Conservation (phyloP, 192 early-diverging fungal genomes). For the Paraglomus brasilianum region DNA sequence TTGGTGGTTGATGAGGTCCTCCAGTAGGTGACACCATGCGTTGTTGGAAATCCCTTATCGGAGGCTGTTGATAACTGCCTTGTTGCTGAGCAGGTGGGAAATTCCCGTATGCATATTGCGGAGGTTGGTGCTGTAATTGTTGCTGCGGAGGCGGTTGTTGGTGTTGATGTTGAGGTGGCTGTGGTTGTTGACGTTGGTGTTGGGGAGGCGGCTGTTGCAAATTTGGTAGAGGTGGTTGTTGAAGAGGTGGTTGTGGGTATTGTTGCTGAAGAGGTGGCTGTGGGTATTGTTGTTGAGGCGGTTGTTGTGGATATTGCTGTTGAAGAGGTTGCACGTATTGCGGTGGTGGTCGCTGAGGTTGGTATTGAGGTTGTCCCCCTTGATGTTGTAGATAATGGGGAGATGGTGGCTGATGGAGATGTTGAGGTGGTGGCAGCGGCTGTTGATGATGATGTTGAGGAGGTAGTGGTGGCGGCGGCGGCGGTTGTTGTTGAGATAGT, state of each 20-base stretch:
- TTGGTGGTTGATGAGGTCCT: too few relatives aligned
- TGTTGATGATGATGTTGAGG: conserved; percentile 33
- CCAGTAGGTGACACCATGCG: too few relatives aligned
- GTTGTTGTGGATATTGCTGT: not conserved
- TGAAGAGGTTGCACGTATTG: not conserved
- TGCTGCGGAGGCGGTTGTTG: not conserved
- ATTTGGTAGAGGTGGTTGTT: not conserved
- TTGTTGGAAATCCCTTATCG: too few relatives aligned
- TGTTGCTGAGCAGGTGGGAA: too few relatives aligned
- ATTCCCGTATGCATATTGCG: not conserved
- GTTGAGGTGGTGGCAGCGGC: conserved; percentile 19
- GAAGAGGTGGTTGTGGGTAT: not conserved
- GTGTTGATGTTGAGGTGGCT: not conserved
- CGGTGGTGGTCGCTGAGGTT: conserved; percentile 28
- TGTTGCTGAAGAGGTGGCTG: not conserved
- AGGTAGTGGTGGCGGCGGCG: not conserved
- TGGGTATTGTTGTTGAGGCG: not conserved
- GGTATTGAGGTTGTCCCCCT: conserved; percentile 20
- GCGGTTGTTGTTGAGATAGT: not conserved
- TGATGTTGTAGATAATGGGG: conserved; percentile 31
- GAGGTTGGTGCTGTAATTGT: conserved; percentile 19
- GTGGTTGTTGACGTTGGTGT: not conserved
- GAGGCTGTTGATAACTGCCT: too few relatives aligned
- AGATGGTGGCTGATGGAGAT: conserved; percentile 9
- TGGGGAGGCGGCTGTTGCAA: not conserved